A percentile compares a stretch with the other conserved stretches of the same genome.
Evolutionary conservation across 2,329 filamentous ascomycete genomes (phyloP).

Genomic region (Clarireedia homoeocarpa): DNA sequence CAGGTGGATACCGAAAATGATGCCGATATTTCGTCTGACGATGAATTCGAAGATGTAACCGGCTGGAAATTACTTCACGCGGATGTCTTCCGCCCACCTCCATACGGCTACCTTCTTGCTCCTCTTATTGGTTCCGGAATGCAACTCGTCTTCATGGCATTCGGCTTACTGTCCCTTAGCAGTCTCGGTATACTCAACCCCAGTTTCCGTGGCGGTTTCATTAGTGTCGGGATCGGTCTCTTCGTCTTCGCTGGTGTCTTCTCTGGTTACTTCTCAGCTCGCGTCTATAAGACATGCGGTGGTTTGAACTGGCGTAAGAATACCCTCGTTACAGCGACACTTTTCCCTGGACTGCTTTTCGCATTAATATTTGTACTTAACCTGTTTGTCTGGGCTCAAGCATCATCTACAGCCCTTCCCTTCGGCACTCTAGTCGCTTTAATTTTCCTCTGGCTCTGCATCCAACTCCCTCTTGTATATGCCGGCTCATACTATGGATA

Average conservation of each 20-base stretch:
- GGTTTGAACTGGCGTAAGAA: conserved; percentile 70
- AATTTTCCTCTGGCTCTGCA: conserved; percentile 70
- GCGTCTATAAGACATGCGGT: conserved; percentile 77
- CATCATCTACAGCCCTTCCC: conserved; percentile 78
- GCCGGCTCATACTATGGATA: conserved; percentile 72
- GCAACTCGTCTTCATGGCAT: conserved; percentile 76
- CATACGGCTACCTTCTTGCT: conserved; percentile 63
- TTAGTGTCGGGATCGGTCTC: conserved; percentile 74
- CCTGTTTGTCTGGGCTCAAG: conserved; percentile 84
- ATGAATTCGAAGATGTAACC: conserved; percentile 72
- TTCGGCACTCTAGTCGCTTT: conserved; percentile 71
- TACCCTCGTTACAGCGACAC: conserved; percentile 64
- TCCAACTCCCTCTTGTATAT: conserved; percentile 81
- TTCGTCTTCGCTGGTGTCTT: conserved; percentile 79
- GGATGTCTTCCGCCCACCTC: conserved; percentile 76
- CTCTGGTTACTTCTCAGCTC: conserved; percentile 79
- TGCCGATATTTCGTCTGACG: conserved; percentile 53
- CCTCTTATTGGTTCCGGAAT: conserved; percentile 79
- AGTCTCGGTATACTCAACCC: conserved; percentile 75
- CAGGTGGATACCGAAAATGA: conserved; percentile 46
- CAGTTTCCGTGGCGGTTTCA: conserved; percentile 82
- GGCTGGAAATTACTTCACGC: conserved; percentile 85
- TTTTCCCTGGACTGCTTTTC: conserved; percentile 76
- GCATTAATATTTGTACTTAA: conserved; percentile 71
- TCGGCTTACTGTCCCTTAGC: conserved; percentile 63